A percentile compares a stretch with the other conserved stretches of the same genome.
These are phyloP conservation scores for Colletotrichum incanum DNA, from an alignment of 2,329 filamentous ascomycete genomes.

Conservation along the genomic window DNA sequence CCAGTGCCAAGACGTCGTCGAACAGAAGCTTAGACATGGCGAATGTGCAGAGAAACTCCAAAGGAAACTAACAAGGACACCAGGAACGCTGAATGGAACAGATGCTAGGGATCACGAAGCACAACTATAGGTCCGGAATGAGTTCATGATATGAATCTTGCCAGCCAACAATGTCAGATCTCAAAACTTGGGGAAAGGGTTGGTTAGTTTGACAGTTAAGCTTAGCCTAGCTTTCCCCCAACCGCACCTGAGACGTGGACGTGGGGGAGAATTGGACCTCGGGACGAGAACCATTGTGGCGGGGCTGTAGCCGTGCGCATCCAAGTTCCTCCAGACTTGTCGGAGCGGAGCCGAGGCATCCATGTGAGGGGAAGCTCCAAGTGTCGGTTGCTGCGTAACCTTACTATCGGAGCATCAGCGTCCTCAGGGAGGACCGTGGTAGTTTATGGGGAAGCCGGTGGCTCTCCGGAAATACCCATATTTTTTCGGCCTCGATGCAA, in stretches of 20 bases:
- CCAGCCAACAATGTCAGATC: neutral
- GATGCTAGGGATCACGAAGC: neutral
- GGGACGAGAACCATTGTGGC: conserved; percentile 34
- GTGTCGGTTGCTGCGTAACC: neutral
- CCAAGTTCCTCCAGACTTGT: conserved; percentile 22
- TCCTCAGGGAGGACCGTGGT: neutral
- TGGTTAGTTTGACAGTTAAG: conserved; percentile 12
- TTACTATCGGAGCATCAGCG: neutral
- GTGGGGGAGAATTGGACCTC: conserved; percentile 29
- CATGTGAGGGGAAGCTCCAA: conserved; percentile 35
- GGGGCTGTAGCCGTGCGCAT: conserved; percentile 36
- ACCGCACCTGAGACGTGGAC: conserved; percentile 25
- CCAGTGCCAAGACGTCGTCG: conserved; percentile 38
- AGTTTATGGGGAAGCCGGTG: conserved; percentile 19
- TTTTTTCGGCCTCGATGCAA: conserved; percentile 8
- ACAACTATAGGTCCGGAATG: neutral
- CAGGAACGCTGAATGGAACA: neutral
- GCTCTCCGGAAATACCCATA: conserved; percentile 28
- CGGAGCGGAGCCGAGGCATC: conserved; percentile 40
- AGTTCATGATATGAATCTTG: conserved; percentile 21
- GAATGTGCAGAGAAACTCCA: neutral
- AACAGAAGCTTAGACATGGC: conserved; percentile 37
- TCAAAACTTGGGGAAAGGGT: conserved; percentile 22
- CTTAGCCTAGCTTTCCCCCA: conserved; percentile 16
- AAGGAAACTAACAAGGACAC: neutral